These are phyloP conservation scores for Aspergillus niger DNA, from an alignment of 2,329 filamentous ascomycete genomes.

Conservation along the genomic window DNA sequence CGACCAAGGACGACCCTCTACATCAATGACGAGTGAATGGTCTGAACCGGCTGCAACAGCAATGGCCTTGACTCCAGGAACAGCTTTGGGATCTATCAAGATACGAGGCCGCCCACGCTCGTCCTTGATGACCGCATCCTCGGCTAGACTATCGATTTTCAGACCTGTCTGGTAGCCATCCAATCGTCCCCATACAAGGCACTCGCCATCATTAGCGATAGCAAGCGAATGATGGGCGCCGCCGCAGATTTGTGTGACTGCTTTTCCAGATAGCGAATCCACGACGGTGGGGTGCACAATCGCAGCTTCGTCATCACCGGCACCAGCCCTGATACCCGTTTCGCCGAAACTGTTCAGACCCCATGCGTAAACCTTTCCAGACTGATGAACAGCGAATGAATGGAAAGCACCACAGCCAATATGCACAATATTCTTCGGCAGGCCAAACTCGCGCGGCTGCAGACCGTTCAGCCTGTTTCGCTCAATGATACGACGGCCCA, in stretches of 20 bases:
- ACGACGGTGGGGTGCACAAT: slow-evolving; percentile 73
- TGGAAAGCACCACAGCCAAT: slow-evolving; percentile 76
- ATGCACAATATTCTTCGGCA: slow-evolving; percentile 60
- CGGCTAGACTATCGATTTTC: slow-evolving; percentile 56
- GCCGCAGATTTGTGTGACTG: slow-evolving; percentile 70
- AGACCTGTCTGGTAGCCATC: slow-evolving; percentile 64
- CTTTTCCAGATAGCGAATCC: slow-evolving; percentile 61
- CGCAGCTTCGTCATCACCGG: slow-evolving; percentile 68
- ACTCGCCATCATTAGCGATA: slow-evolving; percentile 55
- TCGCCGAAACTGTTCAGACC: slow-evolving; percentile 86
- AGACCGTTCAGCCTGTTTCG: slow-evolving; percentile 58
- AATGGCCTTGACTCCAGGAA: slow-evolving; percentile 62
- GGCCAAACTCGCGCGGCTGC: slow-evolving; percentile 59
- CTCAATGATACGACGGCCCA: slow-evolving; percentile 65
- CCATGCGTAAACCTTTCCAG: slow-evolving; percentile 75
- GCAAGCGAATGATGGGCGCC: slow-evolving; percentile 74
- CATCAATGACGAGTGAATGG: slow-evolving; percentile 70
- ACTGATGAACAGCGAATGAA: slow-evolving; percentile 71
- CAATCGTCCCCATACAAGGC: slow-evolving; percentile 62
- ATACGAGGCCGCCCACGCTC: slow-evolving; percentile 69
- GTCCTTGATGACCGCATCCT: slow-evolving; percentile 65
- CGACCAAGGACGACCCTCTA: slow-evolving; percentile 69
- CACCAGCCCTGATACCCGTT: slow-evolving; percentile 66
- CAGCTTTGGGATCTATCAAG: slow-evolving; percentile 63
- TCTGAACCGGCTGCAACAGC: slow-evolving; percentile 68